A percentile compares a stretch with the other conserved stretches of the same genome.
Evolutionary conservation across 2,329 filamentous ascomycete species (phyloP).

Genomic region (Claviceps africana): DNA sequence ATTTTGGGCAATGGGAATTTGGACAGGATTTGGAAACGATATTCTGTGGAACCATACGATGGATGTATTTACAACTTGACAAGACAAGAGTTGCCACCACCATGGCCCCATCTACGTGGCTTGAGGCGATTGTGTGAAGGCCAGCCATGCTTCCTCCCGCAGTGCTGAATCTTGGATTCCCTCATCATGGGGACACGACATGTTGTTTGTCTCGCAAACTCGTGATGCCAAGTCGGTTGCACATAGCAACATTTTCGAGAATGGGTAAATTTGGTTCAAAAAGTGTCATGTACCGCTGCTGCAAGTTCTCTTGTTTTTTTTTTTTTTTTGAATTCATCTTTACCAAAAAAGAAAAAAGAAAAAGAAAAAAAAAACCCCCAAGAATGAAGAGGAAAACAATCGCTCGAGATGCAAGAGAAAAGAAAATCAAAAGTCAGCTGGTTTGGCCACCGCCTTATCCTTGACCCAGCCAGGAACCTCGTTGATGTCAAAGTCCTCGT

Average conservation of each 20-base stretch:
- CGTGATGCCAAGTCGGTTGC: too few relatives aligned
- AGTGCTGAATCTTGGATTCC: too few relatives aligned
- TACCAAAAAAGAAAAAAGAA: too few relatives aligned
- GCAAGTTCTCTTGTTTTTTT: too few relatives aligned
- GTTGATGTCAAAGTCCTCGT: conserved; percentile 45
- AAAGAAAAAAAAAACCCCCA: background rate
- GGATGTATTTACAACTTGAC: conserved; percentile 4
- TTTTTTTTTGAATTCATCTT: too few relatives aligned
- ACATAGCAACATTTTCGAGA: too few relatives aligned
- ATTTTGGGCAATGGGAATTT: background rate
- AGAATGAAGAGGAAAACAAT: background rate
- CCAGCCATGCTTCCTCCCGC: background rate
- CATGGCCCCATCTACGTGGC: background rate
- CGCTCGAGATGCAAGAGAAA: too few relatives aligned
- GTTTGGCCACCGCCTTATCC: conserved; percentile 10
- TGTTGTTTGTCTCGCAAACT: too few relatives aligned
- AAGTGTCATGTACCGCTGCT: too few relatives aligned
- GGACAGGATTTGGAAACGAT: conserved; percentile 2
- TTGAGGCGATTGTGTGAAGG: background rate
- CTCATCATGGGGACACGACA: too few relatives aligned
- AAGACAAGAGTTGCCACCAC: background rate
- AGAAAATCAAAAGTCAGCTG: background rate
- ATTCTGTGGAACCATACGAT: conserved; percentile 4
- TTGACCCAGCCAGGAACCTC: conserved; percentile 67
- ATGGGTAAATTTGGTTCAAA: too few relatives aligned